A percentile compares a stretch with the other conserved stretches of the same genome.
Conservation (phyloP, 768 basidiomycete genomes). For the Amanita pseudoporphyria region DNA sequence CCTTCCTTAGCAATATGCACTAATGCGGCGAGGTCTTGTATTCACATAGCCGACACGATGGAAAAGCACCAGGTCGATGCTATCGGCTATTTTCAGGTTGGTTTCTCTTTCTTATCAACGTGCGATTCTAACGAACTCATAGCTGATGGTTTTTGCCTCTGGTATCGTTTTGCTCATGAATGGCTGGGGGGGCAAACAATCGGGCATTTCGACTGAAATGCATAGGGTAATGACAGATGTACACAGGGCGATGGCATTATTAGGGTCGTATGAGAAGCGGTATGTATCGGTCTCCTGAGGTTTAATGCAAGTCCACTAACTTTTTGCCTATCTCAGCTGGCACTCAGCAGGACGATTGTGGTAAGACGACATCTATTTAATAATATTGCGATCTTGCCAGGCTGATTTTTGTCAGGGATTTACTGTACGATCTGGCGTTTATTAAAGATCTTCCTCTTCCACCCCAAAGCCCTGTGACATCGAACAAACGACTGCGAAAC, state of each 20-base stretch:
- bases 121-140: not conserved
- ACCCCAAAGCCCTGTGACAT: too few species aligned
- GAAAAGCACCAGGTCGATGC: slow-evolving; percentile 22
- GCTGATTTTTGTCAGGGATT: slow-evolving; percentile 42
- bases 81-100: not conserved
- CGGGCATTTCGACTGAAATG: slow-evolving; percentile 36
- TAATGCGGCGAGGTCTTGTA: slow-evolving; percentile 74
- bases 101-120: not conserved
- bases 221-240: slow-evolving; percentile 56
- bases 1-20: slow-evolving; percentile 73
- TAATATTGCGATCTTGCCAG: slow-evolving; percentile 15
- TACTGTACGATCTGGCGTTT: slow-evolving; percentile 55
- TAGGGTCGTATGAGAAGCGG: slow-evolving; percentile 33
- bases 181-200: slow-evolving; percentile 53
- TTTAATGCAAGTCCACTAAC: too few species aligned
- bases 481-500: too few species aligned
- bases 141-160: slow-evolving; percentile 34
- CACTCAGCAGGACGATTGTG: slow-evolving; percentile 35
- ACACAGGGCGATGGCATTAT: slow-evolving; percentile 47
- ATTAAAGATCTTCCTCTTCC: too few species aligned
- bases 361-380: slow-evolving; percentile 17
- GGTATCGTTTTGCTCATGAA: slow-evolving; percentile 55
- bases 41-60: slow-evolving; percentile 64
- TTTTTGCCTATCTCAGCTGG: slow-evolving; percentile 17
- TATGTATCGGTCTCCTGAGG: not conserved